Evolutionary conservation across 345 rosid species (phyloP).

Genomic region (Eucalyptus sp.): DNA sequence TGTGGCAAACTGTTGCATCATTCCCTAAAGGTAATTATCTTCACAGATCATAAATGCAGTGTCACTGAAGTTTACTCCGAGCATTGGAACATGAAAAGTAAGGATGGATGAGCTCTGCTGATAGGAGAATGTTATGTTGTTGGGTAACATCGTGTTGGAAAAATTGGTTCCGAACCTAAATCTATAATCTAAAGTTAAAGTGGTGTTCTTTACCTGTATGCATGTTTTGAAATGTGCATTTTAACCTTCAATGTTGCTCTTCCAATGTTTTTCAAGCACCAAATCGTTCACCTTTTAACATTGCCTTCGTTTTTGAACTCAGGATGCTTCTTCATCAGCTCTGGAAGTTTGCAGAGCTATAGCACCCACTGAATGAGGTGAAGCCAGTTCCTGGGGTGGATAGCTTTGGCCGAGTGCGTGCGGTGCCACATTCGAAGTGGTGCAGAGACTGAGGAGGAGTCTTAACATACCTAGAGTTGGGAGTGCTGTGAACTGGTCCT

Average conservation of each 20-base stretch:
- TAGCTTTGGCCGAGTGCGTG: too few species aligned
- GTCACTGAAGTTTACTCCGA: too few species aligned
- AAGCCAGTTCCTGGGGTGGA: too few species aligned
- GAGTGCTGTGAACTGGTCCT: slow-evolving; percentile 19
- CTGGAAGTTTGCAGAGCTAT: slow-evolving; percentile 84
- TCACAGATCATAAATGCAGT: not conserved
- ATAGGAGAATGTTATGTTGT: not conserved
- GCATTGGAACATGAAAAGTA: not conserved
- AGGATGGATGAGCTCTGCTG: not conserved
- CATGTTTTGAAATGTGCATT: too few species aligned
- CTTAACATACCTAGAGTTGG: slow-evolving; percentile 1
- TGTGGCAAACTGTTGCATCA: slow-evolving; percentile 91
- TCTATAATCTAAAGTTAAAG: too few species aligned
- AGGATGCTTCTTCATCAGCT: slow-evolving; percentile 86
- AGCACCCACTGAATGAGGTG: not conserved
- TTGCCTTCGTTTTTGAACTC: not conserved
- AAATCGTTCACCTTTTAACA: not conserved
- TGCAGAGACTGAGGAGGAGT: slow-evolving; percentile 1
- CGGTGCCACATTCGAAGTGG: too few species aligned
- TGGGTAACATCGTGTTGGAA: not conserved
- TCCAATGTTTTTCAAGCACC: not conserved
- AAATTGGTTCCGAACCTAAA: not conserved
- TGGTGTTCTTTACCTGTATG: not conserved
- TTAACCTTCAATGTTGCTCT: not conserved
- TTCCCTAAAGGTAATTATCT: slow-evolving; percentile 73